Percentiles rank a stretch among this genome's conserved stretches.
These are phyloP conservation scores for Alternaria ventricosa DNA, from an alignment of 2,329 filamentous ascomycete species.

Conservation along the genomic window DNA sequence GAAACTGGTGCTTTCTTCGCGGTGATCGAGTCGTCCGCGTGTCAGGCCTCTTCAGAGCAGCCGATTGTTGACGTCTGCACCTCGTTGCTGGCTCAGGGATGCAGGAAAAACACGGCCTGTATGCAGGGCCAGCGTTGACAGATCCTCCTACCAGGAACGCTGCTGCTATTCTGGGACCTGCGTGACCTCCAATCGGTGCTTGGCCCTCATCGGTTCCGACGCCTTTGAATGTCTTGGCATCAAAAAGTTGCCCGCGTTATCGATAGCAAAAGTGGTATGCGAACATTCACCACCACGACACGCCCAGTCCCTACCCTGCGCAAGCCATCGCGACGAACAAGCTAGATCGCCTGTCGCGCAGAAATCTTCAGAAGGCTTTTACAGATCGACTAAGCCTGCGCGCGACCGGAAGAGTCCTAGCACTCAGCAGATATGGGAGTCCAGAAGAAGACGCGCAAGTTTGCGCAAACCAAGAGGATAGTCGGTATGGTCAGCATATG, in stretches of 20 bases:
- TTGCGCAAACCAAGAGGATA: conserved; percentile 80
- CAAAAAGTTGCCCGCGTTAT: conserved; percentile 8
- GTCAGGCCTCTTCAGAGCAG: background rate
- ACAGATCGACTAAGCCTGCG: background rate
- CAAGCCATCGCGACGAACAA: background rate
- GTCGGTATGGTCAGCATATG: conserved; percentile 61
- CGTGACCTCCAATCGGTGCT: too few relatives aligned
- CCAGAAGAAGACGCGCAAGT: conserved; percentile 90
- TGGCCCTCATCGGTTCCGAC: too few relatives aligned
- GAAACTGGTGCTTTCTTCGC: background rate
- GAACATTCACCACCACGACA: conserved; percentile 1
- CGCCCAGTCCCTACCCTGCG: background rate
- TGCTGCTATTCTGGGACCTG: conserved; percentile 14
- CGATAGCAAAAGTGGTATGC: conserved; percentile 8
- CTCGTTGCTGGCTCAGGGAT: conserved; percentile 6
- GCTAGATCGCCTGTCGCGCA: background rate
- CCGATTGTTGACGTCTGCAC: conserved; percentile 2
- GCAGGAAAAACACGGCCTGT: conserved; percentile 6
- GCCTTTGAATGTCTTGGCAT: conserved; percentile 5
- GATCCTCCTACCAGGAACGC: conserved; percentile 3
- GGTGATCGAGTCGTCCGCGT: background rate
- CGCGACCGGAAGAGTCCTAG: background rate
- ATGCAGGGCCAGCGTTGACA: conserved; percentile 10
- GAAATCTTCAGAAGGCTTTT: background rate
- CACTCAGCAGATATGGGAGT: conserved; percentile 72